These are phyloP conservation scores for Pyricularia grisea DNA, from an alignment of 2,329 filamentous ascomycete genomes.

Conservation along the genomic window DNA sequence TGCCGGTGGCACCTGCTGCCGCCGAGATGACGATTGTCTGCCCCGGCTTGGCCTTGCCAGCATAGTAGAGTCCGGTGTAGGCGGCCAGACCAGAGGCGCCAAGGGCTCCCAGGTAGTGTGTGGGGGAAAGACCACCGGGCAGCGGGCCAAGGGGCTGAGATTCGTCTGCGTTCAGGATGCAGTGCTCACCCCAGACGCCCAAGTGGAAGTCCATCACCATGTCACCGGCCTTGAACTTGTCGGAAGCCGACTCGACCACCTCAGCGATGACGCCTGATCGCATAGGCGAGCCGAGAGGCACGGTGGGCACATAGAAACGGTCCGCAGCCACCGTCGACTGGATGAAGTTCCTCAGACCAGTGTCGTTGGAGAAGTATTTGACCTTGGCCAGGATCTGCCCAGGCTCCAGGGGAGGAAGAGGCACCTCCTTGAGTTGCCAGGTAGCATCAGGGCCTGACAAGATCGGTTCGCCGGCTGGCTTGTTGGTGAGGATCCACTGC, in stretches of 20 bases:
- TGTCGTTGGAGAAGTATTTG: constrained; percentile 20
- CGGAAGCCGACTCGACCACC: constrained; percentile 16
- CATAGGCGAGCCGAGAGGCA: constrained; percentile 17
- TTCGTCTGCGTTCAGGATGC: constrained; percentile 14
- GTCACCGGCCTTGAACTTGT: constrained; percentile 13
- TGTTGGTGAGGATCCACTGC: constrained; percentile 18
- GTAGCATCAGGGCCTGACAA: constrained; percentile 17
- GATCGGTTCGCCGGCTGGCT: constrained; percentile 15
- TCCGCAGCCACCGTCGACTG: constrained; percentile 15
- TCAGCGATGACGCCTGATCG: constrained; percentile 18
- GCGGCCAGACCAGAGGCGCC: constrained; percentile 29
- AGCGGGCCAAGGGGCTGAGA: constrained; percentile 11
- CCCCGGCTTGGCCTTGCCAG: constrained; percentile 24
- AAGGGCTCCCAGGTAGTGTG: constrained; percentile 18
- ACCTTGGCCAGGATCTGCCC: constrained; percentile 16
- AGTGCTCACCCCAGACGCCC: constrained; percentile 17
- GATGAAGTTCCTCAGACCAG: constrained; percentile 19
- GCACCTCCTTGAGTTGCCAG: constrained; percentile 16
- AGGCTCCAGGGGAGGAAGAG: constrained; percentile 14
- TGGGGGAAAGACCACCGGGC: constrained; percentile 13
- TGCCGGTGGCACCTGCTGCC: constrained; percentile 37
- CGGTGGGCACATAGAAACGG: constrained; percentile 17
- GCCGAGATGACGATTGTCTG: constrained; percentile 35
- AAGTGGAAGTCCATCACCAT: constrained; percentile 17
- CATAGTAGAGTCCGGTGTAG: constrained; percentile 30